Evolutionary conservation across 495 filamentous ascomycete species (phyloP), one percentile per base, ranked within the genome.

Genomic region (Amorphotheca resinae): DNA sequence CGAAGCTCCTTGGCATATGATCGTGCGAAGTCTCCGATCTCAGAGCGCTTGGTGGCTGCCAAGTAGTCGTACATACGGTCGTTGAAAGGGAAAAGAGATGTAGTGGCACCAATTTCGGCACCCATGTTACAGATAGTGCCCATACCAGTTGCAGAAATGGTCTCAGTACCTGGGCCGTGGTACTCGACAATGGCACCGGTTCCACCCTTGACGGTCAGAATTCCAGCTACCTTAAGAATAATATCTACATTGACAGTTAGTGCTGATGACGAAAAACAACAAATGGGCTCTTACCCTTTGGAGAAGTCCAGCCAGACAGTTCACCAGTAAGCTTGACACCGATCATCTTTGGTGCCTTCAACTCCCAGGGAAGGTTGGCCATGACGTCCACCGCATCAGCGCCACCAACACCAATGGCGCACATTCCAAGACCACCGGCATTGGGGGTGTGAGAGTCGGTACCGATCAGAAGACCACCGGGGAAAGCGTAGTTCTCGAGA

Each of bases 401-500:
- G 74, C 91, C 91, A 34, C 12, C 9, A 34, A 34, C 32, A 34
- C 32, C 49, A 6, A 34, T n/a, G 5, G 91, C 89, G 54, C 74
- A 78, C 81, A 89, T 93, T 54, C 84, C 89, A 51, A 96, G 80
- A 76, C 91, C 91, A 73, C 93, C 91, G 58, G 82, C 91, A 64
- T 98, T 98, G 49, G 93, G 93, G 35, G 91, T 98, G 70, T 98
- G 91, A 33, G 89, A 95, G 64, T 98, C 91, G 58, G 91, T 98
- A 64, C 91, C 91, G 65, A 98, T 96, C 67, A 98, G 76, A 46
- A 98, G 76, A 75, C 81, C 88, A 75, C 91, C 91, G 52, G 91
- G 91, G 79, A 96, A 91, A 63, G 86, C 88, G 62, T 96, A 96
- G 75, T 96, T 96, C 74, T 98, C 91, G 31, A 98, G 74, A 51